Conservation (phyloP, 176 grass and related monocot genomes). For the Zizania latifolia region DNA sequence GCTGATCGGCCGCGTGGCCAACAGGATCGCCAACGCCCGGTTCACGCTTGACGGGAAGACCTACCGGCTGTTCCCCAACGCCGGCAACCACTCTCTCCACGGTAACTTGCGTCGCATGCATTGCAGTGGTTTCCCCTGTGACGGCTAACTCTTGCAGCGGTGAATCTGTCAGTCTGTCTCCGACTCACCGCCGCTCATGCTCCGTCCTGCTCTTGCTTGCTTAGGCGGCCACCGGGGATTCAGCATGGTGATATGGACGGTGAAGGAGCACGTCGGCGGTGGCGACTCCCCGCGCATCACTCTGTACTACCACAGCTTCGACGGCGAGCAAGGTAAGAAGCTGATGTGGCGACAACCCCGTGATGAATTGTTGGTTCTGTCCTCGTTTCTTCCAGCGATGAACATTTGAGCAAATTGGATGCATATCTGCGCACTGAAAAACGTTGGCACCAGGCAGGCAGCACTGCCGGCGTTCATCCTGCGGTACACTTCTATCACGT, state of each 20-base stretch:
- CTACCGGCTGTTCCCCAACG: constrained; percentile 52
- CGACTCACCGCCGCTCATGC: background rate
- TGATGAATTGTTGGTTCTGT: background rate
- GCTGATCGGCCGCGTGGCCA: constrained; percentile 76
- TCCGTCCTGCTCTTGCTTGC: too few relatives aligned
- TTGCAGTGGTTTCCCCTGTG: background rate
- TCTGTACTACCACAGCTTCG: constrained; percentile 75
- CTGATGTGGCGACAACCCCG: too few relatives aligned
- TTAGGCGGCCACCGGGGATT: constrained; percentile 76
- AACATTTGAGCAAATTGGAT: background rate
- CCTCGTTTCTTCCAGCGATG: background rate
- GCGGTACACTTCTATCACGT: background rate
- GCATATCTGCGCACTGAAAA: background rate
- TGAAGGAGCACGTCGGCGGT: constrained; percentile 50
- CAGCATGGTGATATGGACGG: constrained; percentile 66
- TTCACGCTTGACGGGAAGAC: constrained; percentile 56
- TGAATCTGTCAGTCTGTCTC: background rate
- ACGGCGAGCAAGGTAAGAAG: constrained; percentile 79
- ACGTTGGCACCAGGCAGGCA: background rate
- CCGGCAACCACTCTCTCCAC: constrained; percentile 80
- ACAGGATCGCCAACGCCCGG: constrained; percentile 47
- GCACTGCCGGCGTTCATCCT: background rate
- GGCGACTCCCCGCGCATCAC: constrained; percentile 57
- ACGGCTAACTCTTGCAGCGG: background rate
- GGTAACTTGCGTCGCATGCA: constrained; percentile 14